Base-by-base conservation (phyloP, 208 protist genomes). In the Sergeia podlipaevii region DNA sequence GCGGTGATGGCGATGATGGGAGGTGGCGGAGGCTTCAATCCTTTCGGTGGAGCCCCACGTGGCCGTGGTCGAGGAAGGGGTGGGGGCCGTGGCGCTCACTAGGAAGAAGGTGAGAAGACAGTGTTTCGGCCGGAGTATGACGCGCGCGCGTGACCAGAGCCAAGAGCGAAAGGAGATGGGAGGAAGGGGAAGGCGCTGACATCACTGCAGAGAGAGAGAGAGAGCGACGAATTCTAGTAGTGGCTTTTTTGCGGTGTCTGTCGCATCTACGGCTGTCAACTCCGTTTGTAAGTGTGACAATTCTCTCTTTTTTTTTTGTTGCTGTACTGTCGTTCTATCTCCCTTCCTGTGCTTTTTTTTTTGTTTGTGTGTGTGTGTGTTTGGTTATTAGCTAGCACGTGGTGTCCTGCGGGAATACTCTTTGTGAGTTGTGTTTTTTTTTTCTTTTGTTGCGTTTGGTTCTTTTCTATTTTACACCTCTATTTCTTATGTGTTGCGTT, bases 1-100 rank as follows among this genome's bases (percentile, higher is more conserved):
- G 78, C 77, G 6, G 88, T 91, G 81, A 80, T 95, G 74, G 82
- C 80, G 2, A 91, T 94, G 83, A 91, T 94, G 80, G 76, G 50
- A 21, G 75, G 71, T 8, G 70, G 52, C 15, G 69, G 24, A 3
- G 63, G 72, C 24, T 95, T 90, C 65, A 80, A 59, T 45, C 88
- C 88, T 7, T 89, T 84, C 48, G 65, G 53, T 24, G 63, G 60
- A 10, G 17, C 47, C 10, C 36, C 49, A 24, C 56, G 70, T 2
- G 68, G 66, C 21, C 72, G 70, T 24, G 56, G 54, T 4, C 68
- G 70, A 26, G 76, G 76, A 0, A 57, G 71, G 15, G 67, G 76
- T 0, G 52, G 70, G 4, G 76, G 71, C 4, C 65, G 65, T 10
- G 73, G 65, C 11, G 34, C 36, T 17, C 65, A 72, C 49, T 74